A percentile compares a stretch with the other conserved stretches of the same genome.
These are phyloP conservation scores for Rehmannia glutinosa DNA, from an alignment of 257 asterid species.

Conservation along the genomic window DNA sequence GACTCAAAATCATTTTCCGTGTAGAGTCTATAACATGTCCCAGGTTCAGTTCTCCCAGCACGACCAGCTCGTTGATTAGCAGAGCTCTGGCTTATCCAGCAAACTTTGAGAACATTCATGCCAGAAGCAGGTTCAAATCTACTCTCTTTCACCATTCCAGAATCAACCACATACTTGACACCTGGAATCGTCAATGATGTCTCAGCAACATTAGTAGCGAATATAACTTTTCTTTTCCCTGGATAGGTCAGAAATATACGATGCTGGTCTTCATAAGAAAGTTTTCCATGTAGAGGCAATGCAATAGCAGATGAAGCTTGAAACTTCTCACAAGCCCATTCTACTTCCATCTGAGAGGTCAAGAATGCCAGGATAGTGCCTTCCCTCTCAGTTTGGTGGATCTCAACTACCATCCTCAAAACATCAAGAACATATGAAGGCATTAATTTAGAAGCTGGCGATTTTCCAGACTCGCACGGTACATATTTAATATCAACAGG, in stretches of 20 bases:
- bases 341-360: slow-evolving; percentile 96
- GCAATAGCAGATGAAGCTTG: slow-evolving; percentile 43
- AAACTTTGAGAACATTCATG: slow-evolving; percentile 72
- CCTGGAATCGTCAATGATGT: slow-evolving; percentile 96
- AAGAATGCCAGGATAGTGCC: slow-evolving; percentile 93
- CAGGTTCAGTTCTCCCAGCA: slow-evolving; percentile 96
- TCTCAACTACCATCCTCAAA: slow-evolving; percentile 52
- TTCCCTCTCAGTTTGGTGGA: slow-evolving; percentile 51
- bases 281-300: slow-evolving; percentile 88
- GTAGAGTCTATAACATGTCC: slow-evolving; percentile 82
- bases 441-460: slow-evolving; percentile 30
- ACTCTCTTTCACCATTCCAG: slow-evolving; percentile 87
- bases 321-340: slow-evolving; percentile 91
- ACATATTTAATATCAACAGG: slow-evolving; percentile 75
- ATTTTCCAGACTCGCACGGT: slow-evolving; percentile 46
- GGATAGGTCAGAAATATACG: slow-evolving; percentile 57
- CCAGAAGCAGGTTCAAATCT: slow-evolving; percentile 79
- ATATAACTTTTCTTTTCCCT: slow-evolving; percentile 75
- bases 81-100: slow-evolving; percentile 80
- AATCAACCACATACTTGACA: slow-evolving; percentile 85
- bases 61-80: slow-evolving; percentile 98
- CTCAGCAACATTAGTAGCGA: slow-evolving; percentile 91
- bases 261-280: slow-evolving; percentile 70
- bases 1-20: slow-evolving; percentile 52
- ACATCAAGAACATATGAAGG: slow-evolving; percentile 67